phyloP scores from a whole-genome alignment of 306 rosid species.

The Lagenaria siceraria region DNA sequence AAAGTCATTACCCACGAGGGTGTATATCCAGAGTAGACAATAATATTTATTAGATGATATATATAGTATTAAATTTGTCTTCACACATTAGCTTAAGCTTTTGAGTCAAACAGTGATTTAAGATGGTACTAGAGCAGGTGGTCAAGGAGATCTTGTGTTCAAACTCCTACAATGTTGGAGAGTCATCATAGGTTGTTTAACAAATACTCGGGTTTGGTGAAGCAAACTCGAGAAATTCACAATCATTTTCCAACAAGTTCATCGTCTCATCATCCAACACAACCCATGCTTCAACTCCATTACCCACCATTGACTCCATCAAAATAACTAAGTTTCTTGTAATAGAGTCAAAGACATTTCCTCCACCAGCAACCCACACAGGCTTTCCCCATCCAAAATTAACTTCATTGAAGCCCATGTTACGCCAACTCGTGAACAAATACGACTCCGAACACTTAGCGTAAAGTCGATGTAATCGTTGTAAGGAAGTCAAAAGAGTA shows the following conservation, averaged over 20 bases:
- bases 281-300: neutral
- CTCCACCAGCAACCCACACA: neutral
- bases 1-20: too few relatives aligned
- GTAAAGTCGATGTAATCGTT: neutral
- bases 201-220: neutral
- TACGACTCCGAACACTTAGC: neutral
- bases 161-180: too few relatives aligned
- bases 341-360: neutral
- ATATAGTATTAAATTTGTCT: too few relatives aligned
- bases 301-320: neutral
- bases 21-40: too few relatives aligned
- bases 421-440: neutral
- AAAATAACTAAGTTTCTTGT: neutral
- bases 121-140: too few relatives aligned
- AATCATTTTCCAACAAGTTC: neutral
- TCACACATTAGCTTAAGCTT: too few relatives aligned
- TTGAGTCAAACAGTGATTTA: too few relatives aligned
- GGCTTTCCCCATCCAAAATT: constrained; percentile 3
- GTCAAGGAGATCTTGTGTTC: too few relatives aligned
- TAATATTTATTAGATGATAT: neutral
- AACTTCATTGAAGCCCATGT: constrained; percentile 6
- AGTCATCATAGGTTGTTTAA: neutral
- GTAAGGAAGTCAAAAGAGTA: neutral
- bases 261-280: neutral
- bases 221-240: neutral